Evolutionary conservation across 106 monocot species (phyloP).

Genomic region (Posidonia australis): DNA sequence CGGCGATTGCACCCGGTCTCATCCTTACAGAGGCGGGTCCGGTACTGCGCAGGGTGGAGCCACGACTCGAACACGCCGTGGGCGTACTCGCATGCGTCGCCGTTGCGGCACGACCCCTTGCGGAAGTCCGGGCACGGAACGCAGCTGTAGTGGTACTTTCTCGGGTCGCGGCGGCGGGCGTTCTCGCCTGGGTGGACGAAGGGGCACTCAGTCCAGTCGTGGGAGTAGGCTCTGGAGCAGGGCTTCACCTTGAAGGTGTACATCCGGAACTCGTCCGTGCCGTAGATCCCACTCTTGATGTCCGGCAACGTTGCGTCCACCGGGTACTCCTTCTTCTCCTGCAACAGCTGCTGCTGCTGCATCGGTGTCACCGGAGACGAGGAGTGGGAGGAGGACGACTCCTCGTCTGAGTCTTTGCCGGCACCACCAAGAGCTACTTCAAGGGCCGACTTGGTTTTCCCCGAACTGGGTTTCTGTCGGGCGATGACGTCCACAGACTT

Average conservation of each 20-base stretch:
- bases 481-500: constrained; percentile 42
- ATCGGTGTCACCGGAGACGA: neutral
- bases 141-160: constrained; percentile 76
- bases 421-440: constrained; percentile 16
- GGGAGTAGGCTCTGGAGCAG: constrained; percentile 86
- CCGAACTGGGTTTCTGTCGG: constrained; percentile 5
- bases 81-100: constrained; percentile 86
- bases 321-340: constrained; percentile 64
- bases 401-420: too few species aligned
- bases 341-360: neutral
- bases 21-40: constrained; percentile 62
- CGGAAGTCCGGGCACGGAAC: constrained; percentile 94
- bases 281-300: constrained; percentile 78
- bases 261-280: constrained; percentile 95
- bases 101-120: constrained; percentile 79
- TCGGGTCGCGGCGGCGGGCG: constrained; percentile 70
- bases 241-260: constrained; percentile 88
- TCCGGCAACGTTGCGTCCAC: constrained; percentile 68
- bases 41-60: constrained; percentile 70
- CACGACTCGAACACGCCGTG: constrained; percentile 93
- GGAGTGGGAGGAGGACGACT: neutral
- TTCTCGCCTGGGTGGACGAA: constrained; percentile 98
- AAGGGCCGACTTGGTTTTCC: constrained; percentile 1
- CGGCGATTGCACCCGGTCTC: constrained; percentile 38
- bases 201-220: constrained; percentile 99